A percentile compares a stretch with the other conserved stretches of the same genome.
Evolutionary conservation across 352 stramenopile species (phyloP).

Genomic region (Lagenidium giganteum): DNA sequence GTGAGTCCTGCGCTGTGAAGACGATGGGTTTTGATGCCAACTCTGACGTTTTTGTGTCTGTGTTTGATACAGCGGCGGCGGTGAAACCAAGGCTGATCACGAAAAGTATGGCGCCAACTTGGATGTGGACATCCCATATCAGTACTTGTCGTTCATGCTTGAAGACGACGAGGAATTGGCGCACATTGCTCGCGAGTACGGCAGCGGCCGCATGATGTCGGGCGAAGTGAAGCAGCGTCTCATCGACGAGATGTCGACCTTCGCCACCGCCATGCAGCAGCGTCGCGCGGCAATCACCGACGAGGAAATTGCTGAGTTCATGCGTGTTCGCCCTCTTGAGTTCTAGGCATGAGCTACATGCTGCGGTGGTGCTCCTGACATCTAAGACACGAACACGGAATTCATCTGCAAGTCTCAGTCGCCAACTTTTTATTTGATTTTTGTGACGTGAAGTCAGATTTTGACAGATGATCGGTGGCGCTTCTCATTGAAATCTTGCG

Average conservation of each 20-base stretch:
- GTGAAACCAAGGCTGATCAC: conserved; percentile 98
- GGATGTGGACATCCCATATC: conserved; percentile 97
- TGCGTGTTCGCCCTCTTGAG: conserved; percentile 90
- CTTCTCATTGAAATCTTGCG: too few relatives aligned
- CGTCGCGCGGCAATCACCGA: conserved; percentile 92
- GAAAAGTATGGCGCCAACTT: conserved; percentile 98
- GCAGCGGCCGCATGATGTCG: conserved; percentile 94
- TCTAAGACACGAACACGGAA: too few relatives aligned
- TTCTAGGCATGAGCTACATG: conserved; percentile 76
- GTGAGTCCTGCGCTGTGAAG: conserved; percentile 16
- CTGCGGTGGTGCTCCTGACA: too few relatives aligned
- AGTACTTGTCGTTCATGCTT: conserved; percentile 99
- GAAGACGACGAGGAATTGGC: conserved; percentile 97
- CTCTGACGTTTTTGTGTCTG: conserved; percentile 35
- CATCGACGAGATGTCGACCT: conserved; percentile 89
- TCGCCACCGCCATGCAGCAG: conserved; percentile 95
- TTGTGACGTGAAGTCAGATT: too few relatives aligned
- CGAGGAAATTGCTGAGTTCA: conserved; percentile 96
- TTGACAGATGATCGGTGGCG: too few relatives aligned
- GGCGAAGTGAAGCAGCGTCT: conserved; percentile 98
- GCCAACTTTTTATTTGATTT: background rate
- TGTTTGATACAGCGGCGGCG: conserved; percentile 84
- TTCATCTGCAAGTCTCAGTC: background rate
- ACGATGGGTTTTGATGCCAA: conserved; percentile 1
- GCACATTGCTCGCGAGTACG: conserved; percentile 94